A percentile compares a stretch with the other conserved stretches of the same genome.
Evolutionary conservation across 2,329 filamentous ascomycete species (phyloP).

Genomic region (Amauroascus niger): DNA sequence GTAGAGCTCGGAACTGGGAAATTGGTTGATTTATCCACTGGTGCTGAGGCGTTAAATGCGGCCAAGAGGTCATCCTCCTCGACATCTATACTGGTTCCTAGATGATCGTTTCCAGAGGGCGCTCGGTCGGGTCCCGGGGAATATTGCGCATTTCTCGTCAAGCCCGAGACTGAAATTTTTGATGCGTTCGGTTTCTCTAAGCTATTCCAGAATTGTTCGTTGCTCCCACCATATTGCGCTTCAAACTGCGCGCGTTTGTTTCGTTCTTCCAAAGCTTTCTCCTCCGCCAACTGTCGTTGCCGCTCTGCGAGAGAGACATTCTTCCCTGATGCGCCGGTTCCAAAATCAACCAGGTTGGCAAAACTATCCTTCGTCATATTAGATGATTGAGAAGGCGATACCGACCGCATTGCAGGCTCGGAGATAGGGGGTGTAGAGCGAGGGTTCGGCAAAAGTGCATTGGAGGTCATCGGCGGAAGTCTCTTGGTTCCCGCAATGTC

Average conservation of each 20-base stretch:
- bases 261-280: conserved; percentile 63
- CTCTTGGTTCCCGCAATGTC: conserved; percentile 29
- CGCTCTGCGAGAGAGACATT: conserved; percentile 60
- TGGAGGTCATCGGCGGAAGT: conserved; percentile 30
- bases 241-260: conserved; percentile 63
- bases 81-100: conserved; percentile 13
- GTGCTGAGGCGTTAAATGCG: conserved; percentile 51
- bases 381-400: conserved; percentile 32
- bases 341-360: conserved; percentile 55
- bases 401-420: conserved; percentile 25
- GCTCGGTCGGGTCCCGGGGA: conserved; percentile 34
- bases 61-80: conserved; percentile 52
- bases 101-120: neutral
- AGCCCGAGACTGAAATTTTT: conserved; percentile 28
- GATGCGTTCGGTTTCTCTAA: conserved; percentile 43
- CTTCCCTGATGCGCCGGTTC: conserved; percentile 41
- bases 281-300: conserved; percentile 63
- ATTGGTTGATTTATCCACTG: conserved; percentile 51
- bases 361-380: conserved; percentile 47
- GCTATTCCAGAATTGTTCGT: conserved; percentile 64
- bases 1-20: conserved; percentile 42
- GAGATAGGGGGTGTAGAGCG: conserved; percentile 33
- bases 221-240: conserved; percentile 59
- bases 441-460: conserved; percentile 28
- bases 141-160: neutral